Conservation (phyloP, 768 basidiomycete species). For the Phlegmacium glaucopus region DNA sequence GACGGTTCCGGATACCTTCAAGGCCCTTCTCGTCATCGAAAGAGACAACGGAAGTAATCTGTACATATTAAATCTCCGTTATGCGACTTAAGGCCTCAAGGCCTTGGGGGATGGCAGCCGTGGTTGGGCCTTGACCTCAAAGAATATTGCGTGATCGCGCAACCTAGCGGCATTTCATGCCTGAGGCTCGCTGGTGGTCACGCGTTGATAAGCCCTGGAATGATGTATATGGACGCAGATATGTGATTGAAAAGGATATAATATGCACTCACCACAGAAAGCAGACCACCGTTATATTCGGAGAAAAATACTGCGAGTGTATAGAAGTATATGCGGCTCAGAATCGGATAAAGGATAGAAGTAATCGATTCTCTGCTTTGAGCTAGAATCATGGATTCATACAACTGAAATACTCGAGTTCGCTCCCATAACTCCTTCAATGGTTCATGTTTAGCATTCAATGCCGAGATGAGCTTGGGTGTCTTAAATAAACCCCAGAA, state of each 20-base stretch:
- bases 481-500: slow-evolving; percentile 38
- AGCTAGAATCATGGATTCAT: slow-evolving; percentile 5
- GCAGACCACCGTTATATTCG: slow-evolving; percentile 15
- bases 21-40: too few relatives aligned
- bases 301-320: not conserved
- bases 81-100: too few relatives aligned
- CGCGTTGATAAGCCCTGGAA: slow-evolving; percentile 48
- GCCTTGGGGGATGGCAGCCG: too few relatives aligned
- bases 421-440: slow-evolving; percentile 38
- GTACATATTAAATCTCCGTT: too few relatives aligned
- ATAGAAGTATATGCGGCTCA: slow-evolving; percentile 19
- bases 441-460: slow-evolving; percentile 14
- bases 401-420: too few relatives aligned
- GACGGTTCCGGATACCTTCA: too few relatives aligned
- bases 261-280: slow-evolving; percentile 19
- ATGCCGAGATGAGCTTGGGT: slow-evolving; percentile 31
- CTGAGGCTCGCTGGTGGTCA: slow-evolving; percentile 41
- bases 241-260: slow-evolving; percentile 9
- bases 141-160: slow-evolving; percentile 36
- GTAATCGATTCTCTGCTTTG: slow-evolving; percentile 16
- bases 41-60: too few relatives aligned
- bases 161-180: slow-evolving; percentile 42
- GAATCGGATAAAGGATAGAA: slow-evolving; percentile 17
- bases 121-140: too few relatives aligned
- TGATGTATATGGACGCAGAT: slow-evolving; percentile 11